Evolutionary conservation across 345 rosid species (phyloP), one percentile per base, ranked within the genome.

Genomic region (Cardiospermum halicacabum): DNA sequence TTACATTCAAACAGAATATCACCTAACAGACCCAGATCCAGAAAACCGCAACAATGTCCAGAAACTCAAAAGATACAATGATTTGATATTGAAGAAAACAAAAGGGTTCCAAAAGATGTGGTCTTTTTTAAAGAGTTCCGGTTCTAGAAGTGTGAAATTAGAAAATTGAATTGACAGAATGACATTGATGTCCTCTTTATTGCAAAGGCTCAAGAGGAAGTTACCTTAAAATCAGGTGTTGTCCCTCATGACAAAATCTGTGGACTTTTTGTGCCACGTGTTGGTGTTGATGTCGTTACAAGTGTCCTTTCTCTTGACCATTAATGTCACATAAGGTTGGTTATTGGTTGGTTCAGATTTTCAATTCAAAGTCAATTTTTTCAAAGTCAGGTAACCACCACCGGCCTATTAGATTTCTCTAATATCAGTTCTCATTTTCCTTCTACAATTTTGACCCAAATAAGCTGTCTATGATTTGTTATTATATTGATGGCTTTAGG

Each of bases 11-110:
- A 57, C 10, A 3, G 64, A 67, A 36, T 68, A 62, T 49, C 62
- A 72, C 72, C 76, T 27, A 68, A 72, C 40, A 19, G n/a, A 47
- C 51, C 24, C 51, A 47, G 51, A 47, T 47, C 51, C 67, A 26
- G 13, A 48, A 62, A 53, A 22, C 13, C 3, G 22, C 39, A 53
- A 47, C n/a, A 47, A 60, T 53, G 48, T 2, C 21, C 18, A 7
- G 27, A 32, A 13, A 51, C 2, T 10, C 9, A 26, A 7, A 50
- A n/a, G n/a, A n/a, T n/a, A n/a, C n/a, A n/a, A n/a, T n/a, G n/a
- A n/a, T n/a, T n/a, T 50, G 62, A 22, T n/a, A 34, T 3, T 4
- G 0, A 36, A 40, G 4, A 40, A 10, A 26, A 10, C 27, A 18
- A 1, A 61, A 6, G 42, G 11, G 50, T 16, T 21, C 7, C 50